Conservation (phyloP, 2,329 filamentous ascomycete species). For the Didymosphaeria variabile region DNA sequence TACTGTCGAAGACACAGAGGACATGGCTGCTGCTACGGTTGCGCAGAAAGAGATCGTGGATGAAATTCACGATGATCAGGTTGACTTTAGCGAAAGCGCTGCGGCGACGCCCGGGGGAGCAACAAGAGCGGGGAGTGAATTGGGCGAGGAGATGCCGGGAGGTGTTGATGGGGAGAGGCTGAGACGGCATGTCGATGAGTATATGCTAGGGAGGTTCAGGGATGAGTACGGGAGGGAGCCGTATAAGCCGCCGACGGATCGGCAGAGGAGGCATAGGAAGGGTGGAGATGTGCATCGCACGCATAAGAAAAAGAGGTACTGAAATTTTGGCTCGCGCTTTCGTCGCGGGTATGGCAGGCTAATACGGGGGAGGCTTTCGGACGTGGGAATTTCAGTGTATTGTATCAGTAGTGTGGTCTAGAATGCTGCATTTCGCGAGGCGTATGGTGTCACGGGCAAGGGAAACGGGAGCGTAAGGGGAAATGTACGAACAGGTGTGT, state of each 20-base stretch:
- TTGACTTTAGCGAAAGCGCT: constrained; percentile 47
- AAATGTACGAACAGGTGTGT: not conserved
- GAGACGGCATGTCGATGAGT: constrained; percentile 46
- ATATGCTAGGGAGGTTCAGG: constrained; percentile 42
- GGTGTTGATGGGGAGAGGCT: constrained; percentile 29
- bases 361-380: not conserved
- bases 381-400: not conserved
- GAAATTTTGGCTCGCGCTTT: not conserved
- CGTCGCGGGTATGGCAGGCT: not conserved
- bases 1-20: constrained; percentile 90
- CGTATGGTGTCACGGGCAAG: not conserved
- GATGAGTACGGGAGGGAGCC: constrained; percentile 47
- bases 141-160: constrained; percentile 27
- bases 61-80: constrained; percentile 55
- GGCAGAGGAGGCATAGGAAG: constrained; percentile 9
- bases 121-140: constrained; percentile 35
- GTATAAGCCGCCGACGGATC: constrained; percentile 31
- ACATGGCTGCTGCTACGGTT: constrained; percentile 84
- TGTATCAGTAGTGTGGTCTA: not conserved
- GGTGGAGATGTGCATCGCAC: constrained; percentile 5
- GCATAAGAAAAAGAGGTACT: constrained; percentile 8
- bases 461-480: not conserved
- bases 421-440: not conserved
- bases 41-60: constrained; percentile 88
- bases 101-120: constrained; percentile 26